Percentiles rank a stretch among this genome's conserved stretches.
These are phyloP conservation scores for Fusarium sp. DNA, from an alignment of 2,329 filamentous ascomycete genomes.

Conservation along the genomic window DNA sequence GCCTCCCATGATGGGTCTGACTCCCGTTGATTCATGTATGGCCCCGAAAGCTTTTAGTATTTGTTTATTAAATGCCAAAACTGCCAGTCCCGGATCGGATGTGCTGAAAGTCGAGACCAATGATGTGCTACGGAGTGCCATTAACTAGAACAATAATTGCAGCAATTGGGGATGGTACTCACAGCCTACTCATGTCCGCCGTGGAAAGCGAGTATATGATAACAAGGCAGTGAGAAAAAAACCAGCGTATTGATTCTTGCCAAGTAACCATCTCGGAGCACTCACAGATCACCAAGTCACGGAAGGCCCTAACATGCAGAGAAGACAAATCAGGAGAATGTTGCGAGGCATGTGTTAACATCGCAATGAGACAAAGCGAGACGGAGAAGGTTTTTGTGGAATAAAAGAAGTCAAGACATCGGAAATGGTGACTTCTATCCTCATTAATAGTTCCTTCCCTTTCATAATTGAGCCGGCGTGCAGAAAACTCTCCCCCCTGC, in stretches of 20 bases:
- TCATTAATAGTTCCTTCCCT: not conserved
- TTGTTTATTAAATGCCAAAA: not conserved
- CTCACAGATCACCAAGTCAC: not conserved
- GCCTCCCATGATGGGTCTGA: not conserved
- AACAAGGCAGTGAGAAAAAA: not conserved
- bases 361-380: conserved; percentile 20
- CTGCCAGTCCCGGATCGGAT: not conserved
- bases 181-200: not conserved
- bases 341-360: conserved; percentile 26
- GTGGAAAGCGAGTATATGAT: not conserved
- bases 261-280: not conserved
- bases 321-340: conserved; percentile 4
- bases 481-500: not conserved
- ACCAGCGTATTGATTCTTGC: not conserved
- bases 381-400: not conserved
- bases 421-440: not conserved
- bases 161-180: not conserved
- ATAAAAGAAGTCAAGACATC: conserved; percentile 9
- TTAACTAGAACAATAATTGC: not conserved
- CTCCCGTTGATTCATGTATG: not conserved
- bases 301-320: not conserved
- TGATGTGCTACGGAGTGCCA: not conserved
- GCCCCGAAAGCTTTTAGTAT: not conserved
- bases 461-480: not conserved
- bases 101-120: not conserved